Percentiles rank a stretch among this genome's conserved stretches.
Conservation (phyloP, 1,139 yeast genomes). For the Saccharomyces hybrid region DNA sequence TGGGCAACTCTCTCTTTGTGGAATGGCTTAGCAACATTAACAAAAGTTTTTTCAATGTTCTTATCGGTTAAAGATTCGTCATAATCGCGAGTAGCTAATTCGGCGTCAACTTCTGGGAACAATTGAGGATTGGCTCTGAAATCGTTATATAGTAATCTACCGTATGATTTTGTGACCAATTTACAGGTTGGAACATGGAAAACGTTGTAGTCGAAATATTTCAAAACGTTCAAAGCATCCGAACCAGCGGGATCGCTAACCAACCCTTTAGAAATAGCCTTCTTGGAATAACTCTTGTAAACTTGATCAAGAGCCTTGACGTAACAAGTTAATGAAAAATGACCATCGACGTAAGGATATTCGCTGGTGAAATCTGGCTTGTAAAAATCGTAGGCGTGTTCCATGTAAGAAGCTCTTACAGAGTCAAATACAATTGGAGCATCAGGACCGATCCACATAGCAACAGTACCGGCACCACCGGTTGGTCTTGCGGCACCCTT, state of each 20-base stretch:
- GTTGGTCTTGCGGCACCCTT: conserved; percentile 99
- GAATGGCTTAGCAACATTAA: conserved; percentile 66
- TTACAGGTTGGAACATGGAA: conserved; percentile 99
- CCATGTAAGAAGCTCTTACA: conserved; percentile 86
- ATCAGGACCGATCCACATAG: conserved; percentile 91
- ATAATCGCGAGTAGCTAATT: conserved; percentile 53
- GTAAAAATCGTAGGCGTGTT: conserved; percentile 94
- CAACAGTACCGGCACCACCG: conserved; percentile 98
- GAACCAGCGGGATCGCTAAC: conserved; percentile 24
- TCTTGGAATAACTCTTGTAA: conserved; percentile 73
- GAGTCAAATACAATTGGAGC: conserved; percentile 92
- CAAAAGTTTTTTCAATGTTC: conserved; percentile 75
- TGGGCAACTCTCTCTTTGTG: conserved; percentile 69
- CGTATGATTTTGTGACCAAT: conserved; percentile 86
- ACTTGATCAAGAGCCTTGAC: conserved; percentile 87
- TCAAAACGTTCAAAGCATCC: conserved; percentile 54
- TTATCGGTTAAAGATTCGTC: conserved; percentile 76
- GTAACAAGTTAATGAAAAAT: conserved; percentile 89
- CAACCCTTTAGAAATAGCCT: conserved; percentile 55
- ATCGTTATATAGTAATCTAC: conserved; percentile 86
- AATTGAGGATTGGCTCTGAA: conserved; percentile 53
- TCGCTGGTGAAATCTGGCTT: conserved; percentile 96
- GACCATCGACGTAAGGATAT: conserved; percentile 97
- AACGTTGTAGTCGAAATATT: conserved; percentile 84
- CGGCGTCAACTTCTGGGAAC: conserved; percentile 58